These are phyloP conservation scores for Silene noctiflora DNA, from an alignment of 179 eudicot genomes.

Conservation along the genomic window DNA sequence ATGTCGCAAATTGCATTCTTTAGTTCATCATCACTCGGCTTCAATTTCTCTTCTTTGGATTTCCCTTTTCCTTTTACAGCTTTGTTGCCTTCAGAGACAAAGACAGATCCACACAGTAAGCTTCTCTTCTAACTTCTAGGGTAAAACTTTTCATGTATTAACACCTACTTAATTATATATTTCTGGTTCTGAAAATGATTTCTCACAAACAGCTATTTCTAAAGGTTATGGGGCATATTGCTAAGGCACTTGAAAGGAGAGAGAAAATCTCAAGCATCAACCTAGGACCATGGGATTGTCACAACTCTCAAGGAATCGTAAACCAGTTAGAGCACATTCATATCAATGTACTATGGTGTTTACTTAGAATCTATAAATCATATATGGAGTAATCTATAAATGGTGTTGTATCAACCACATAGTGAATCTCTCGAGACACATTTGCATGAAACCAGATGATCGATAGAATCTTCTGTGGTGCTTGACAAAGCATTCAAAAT, in stretches of 20 bases:
- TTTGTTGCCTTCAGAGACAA: conserved; percentile 53
- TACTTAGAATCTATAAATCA: background rate
- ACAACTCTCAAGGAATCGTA: no score
- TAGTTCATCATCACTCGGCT: conserved; percentile 77
- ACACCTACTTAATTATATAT: background rate
- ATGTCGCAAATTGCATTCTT: conserved; percentile 65
- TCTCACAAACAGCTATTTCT: background rate
- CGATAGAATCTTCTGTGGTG: background rate
- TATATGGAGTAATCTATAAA: background rate
- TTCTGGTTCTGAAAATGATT: background rate
- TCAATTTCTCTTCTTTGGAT: conserved; percentile 53
- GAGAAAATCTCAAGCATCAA: background rate
- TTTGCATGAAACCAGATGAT: background rate
- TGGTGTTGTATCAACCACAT: background rate
- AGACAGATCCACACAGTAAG: background rate
- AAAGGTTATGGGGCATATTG: background rate
- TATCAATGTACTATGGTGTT: background rate
- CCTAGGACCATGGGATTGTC: no score
- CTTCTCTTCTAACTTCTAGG: no score
- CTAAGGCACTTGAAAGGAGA: background rate
- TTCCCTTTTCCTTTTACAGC: conserved; percentile 62
- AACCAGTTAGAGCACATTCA: background rate
- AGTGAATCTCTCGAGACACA: background rate
- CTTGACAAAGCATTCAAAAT: background rate
- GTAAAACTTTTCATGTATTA: background rate